These are phyloP conservation scores for carrot (Daucus carota) DNA, from an alignment of 129 eudicot species.

Conservation along the genomic window DH1_v3.0 NC_030388.2:28422501-28423000, in stretches of 20 bases:
- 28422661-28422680: no score
- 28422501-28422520: conserved; percentile 44
- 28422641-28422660: neutral
- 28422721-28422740: conserved; percentile 81
- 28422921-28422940: conserved; percentile 53
- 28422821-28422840: conserved; percentile 87
- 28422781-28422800: conserved; percentile 43
- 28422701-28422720: conserved; percentile 46
- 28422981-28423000: conserved; percentile 94
- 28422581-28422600: conserved; percentile 81
- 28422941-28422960: conserved; percentile 52
- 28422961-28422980: conserved; percentile 46
- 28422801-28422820: conserved; percentile 72
- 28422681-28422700: neutral
- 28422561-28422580: neutral
- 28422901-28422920: conserved; percentile 86
- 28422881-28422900: conserved; percentile 98
- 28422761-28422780: conserved; percentile 73
- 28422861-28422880: conserved; percentile 99
- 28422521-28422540: neutral
- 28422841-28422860: conserved; percentile 97
- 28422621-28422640: neutral
- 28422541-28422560: neutral
- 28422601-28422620: conserved; percentile 67
- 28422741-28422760: conserved; percentile 77